Base-by-base conservation (phyloP, 345 rosid genomes). In the Mercurialis annua region DNA sequence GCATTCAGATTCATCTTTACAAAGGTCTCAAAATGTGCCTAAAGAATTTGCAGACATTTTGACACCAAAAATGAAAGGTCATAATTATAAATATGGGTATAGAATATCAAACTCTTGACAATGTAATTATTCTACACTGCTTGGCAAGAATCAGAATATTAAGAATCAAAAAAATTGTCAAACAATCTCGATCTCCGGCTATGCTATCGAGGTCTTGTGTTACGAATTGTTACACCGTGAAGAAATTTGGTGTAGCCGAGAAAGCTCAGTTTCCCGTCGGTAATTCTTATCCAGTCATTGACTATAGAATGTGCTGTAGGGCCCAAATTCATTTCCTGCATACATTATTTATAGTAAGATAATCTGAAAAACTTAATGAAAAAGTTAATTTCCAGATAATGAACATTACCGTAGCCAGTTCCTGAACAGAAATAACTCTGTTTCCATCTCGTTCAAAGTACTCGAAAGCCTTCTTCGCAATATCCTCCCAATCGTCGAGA, bases 171-270 rank as follows among this genome's bases (percentile, higher is more conserved):
- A 40, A 60, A 24, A 62, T 46, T 0, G 27, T 48, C 38, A 1
- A 30, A 27, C 10, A 5, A n/a, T 63, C 30, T 63, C 7, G 20
- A 30, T 30, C 43, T 34, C 14, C 21, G 15, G 2, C 24, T 21
- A 64, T 64, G 73, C 71, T 82, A 87, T 66, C 83, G 73, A 18
- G 67, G 81, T 80, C 94, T 85, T 65, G 88, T 66, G 72, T 80
- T 80, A 9, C 91, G 72, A 68, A 84, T 67, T 1, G 91, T 86
- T 66, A 89, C 92, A 11, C 96, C 94, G 73, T 92, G 98, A 65
- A 89, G 81, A 73, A 82, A 86, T 70, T 83, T 92, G 60, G 81
- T 84, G 47, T 89, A 92, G 1, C 96, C 98, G 23, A 43, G 75
- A 62, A 85, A 86, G 78, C 77, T 85, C 72, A 89, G 70, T 65